Evolutionary conservation across 257 asterid genomes (phyloP), one percentile per base, ranked within the genome.

Genomic region (Eucommia ulmoides): DNA sequence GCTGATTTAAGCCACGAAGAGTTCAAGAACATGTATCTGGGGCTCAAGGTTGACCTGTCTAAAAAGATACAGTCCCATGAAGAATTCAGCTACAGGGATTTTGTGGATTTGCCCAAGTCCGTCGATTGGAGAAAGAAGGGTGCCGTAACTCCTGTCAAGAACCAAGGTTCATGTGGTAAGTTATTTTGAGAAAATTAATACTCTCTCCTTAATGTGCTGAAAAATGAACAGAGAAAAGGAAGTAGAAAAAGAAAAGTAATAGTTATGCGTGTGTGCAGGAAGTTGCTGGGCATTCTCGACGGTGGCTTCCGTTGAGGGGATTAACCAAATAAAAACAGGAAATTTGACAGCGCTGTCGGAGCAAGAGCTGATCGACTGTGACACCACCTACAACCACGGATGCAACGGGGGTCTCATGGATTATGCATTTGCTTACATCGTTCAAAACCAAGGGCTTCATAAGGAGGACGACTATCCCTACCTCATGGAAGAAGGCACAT

Each of bases 211-310:
- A n/a, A n/a, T n/a, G n/a, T n/a, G n/a, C n/a, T n/a, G n/a, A n/a
- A n/a, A n/a, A n/a, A n/a, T n/a, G n/a, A n/a, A n/a, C n/a, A n/a
- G n/a, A n/a, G n/a, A n/a, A n/a, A n/a, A n/a, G n/a, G n/a, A n/a
- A n/a, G n/a, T n/a, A n/a, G n/a, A n/a, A n/a, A n/a, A n/a, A n/a
- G n/a, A n/a, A n/a, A n/a, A n/a, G n/a, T n/a, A n/a, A n/a, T n/a
- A n/a, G n/a, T n/a, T n/a, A n/a, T n/a, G n/a, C n/a, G n/a, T n/a
- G n/a, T n/a, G n/a, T 56, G 65, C 74, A 82, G 93, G 93, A 22
- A 82, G 93, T 62, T 82, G 93, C 47, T 82, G 93, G 93, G 93
- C 93, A 14, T 82, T 82, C 59, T 79, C 93, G 26, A 82, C 93
- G 0, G 83, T 82, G 45, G 88, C 85, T 53, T 84, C 88, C 18